phyloP scores from a whole-genome alignment of 2,329 filamentous ascomycete genomes.

The Pseudogymnoascus sp. region DNA sequence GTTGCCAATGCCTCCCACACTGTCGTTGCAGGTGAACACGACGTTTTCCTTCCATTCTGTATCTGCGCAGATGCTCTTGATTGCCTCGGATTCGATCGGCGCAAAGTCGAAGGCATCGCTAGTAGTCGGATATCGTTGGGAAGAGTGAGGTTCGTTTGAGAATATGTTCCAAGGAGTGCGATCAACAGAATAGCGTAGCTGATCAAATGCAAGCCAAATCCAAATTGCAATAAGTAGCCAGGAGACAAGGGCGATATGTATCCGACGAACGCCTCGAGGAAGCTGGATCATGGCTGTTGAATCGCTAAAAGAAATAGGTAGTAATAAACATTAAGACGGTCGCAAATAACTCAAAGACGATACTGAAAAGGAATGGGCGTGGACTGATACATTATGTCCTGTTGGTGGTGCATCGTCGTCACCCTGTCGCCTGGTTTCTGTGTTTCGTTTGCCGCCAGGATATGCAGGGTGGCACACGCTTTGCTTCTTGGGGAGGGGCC shows the following conservation, averaged over 20 bases:
- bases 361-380: neutral
- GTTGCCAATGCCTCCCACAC: slow-evolving; percentile 24
- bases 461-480: neutral
- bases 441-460: neutral
- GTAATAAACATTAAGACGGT: neutral
- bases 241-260: neutral
- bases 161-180: neutral
- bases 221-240: neutral
- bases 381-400: neutral
- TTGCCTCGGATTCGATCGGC: slow-evolving; percentile 17
- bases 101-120: slow-evolving; percentile 19
- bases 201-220: neutral
- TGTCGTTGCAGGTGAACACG: slow-evolving; percentile 22
- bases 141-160: neutral
- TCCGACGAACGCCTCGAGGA: neutral
- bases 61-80: slow-evolving; percentile 17
- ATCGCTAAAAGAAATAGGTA: neutral
- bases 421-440: neutral
- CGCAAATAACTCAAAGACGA: neutral
- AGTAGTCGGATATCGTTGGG: neutral
- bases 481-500: neutral
- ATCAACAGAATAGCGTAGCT: neutral
- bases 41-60: slow-evolving; percentile 22
- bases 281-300: neutral
- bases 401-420: neutral